Evolutionary conservation across 177 flowering plant species (phyloP).

Genomic region (Vitis hybrid): DNA sequence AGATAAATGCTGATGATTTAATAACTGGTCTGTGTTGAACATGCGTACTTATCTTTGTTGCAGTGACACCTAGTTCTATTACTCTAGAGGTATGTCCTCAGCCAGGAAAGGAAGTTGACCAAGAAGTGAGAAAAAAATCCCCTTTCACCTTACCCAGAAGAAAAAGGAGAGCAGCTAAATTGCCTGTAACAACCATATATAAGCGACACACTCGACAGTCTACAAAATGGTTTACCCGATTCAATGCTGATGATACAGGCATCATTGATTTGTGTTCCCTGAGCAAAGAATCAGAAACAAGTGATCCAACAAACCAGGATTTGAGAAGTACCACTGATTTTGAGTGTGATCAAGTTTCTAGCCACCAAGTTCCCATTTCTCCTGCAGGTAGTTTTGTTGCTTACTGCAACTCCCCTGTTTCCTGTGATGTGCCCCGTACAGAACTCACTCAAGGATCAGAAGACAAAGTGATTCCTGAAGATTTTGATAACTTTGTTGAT

Average conservation of each 20-base stretch:
- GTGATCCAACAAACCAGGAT: background rate
- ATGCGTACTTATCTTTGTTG: background rate
- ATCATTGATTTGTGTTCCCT: background rate
- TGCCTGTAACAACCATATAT: background rate
- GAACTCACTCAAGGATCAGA: background rate
- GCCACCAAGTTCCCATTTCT: background rate
- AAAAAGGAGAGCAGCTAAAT: conserved; percentile 1
- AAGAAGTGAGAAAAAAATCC: background rate
- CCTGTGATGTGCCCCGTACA: background rate
- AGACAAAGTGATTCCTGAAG: conserved; percentile 11
- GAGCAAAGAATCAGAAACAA: background rate
- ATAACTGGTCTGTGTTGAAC: background rate
- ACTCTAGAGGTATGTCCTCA: background rate
- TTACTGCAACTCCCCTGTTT: too few species aligned
- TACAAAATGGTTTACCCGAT: background rate
- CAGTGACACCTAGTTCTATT: background rate
- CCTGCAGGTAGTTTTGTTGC: background rate
- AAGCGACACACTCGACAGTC: conserved; percentile 14
- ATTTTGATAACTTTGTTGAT: conserved; percentile 24
- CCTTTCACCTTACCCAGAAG: background rate
- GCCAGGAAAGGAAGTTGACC: background rate
- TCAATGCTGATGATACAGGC: background rate
- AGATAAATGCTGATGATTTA: background rate
- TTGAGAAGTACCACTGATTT: background rate
- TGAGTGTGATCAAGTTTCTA: conserved; percentile 3